Conservation (phyloP, 2,329 filamentous ascomycete genomes). For the Xylaria arbuscula region DNA sequence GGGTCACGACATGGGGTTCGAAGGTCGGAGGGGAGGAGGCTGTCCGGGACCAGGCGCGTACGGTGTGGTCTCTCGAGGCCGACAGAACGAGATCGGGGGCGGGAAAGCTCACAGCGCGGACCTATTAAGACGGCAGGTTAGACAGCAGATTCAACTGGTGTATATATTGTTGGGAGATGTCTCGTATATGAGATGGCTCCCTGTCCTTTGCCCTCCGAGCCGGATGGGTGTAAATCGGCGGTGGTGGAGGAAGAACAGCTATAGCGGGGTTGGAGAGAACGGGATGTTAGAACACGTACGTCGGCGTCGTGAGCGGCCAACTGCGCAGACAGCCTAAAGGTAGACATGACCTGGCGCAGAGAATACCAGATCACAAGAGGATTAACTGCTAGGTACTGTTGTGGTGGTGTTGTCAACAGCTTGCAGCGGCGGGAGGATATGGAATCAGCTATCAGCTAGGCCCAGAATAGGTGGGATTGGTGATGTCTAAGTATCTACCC, state of each 20-base stretch:
- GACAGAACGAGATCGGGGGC: constrained; percentile 78
- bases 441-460: neutral
- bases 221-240: neutral
- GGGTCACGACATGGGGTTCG: constrained; percentile 80
- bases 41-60: constrained; percentile 83
- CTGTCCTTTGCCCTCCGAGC: neutral
- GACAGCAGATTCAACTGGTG: constrained; percentile 2
- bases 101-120: constrained; percentile 86
- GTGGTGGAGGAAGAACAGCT: neutral
- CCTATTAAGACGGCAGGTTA: constrained; percentile 63
- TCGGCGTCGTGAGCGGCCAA: constrained; percentile 92
- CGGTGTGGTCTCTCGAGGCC: constrained; percentile 90
- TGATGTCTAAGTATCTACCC: constrained; percentile 11
- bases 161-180: neutral
- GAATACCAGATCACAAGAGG: neutral
- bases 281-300: constrained; percentile 65
- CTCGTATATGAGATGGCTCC: neutral
- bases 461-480: neutral
- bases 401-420: constrained; percentile 9
- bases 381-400: neutral
- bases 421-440: neutral
- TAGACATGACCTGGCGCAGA: constrained; percentile 66
- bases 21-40: constrained; percentile 75
- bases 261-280: neutral
- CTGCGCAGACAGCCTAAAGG: constrained; percentile 93